Base-by-base conservation (phyloP, 1,139 yeast genomes). In the Meyerozyma athensensis region DNA sequence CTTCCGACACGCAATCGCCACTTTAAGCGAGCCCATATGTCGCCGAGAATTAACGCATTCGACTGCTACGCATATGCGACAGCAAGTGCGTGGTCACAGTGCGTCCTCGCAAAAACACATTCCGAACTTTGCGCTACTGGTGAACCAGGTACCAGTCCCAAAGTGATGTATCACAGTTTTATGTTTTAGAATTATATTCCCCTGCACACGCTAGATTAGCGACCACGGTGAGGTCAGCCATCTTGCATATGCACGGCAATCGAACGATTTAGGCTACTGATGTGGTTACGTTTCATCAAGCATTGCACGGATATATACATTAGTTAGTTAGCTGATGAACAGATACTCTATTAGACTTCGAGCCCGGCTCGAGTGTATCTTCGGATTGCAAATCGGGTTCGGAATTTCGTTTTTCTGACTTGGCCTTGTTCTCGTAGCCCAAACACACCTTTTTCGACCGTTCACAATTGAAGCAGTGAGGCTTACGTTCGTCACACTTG, bases 381-480 rank as follows among this genome's bases (percentile, higher is more conserved):
- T 24, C 28, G 12, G 14, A 12, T 24, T 24, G 12, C 13, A 17
- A 2, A 24, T 24, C 32, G 21, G 32, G 10, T 12, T 28, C 32
- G 9, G 16, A 13, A 9, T 16, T 20, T 3, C 20, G 10, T 16
- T 28, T 28, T 20, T 18, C 10, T 9, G 32, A 16, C 20, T 28
- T 28, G 10, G 16, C 20, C 4, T 18, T 18, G 32, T 58, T 58
- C 47, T 69, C 86, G 53, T 82, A 82, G 3, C 87, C 89, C 9
- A 81, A 62, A 51, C 95, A 85, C 10, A 75, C 73, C 45, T 85
- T 79, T 45, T 78, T 78, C 34, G 82, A 72, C 45, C 85, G 73
- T 50, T 79, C 84, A 56, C 95, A 85, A 56, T 85, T 84, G 50
- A 65, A 69, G 53, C 94, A 85, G 37, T 73, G 70, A 1, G 92